Evolutionary conservation across 2,329 filamentous ascomycete species (phyloP), one percentile per base, ranked within the genome.

Genomic region (Fusarium sp.): DNA sequence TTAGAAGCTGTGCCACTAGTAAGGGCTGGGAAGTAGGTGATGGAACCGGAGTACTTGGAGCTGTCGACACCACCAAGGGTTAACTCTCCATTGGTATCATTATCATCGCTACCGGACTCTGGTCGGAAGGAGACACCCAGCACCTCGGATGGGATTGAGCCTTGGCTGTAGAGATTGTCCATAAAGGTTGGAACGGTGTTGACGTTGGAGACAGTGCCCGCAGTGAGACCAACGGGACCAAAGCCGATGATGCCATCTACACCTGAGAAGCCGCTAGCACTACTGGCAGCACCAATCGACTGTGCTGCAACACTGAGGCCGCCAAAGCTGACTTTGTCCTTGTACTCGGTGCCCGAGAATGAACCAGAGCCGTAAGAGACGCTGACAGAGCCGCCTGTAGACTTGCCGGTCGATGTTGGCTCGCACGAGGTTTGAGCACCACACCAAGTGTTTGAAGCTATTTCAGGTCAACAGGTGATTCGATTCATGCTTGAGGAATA

Each of bases 391-490:
- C 11, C n/a, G 5, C 57, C 57, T 3, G 57, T 60, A 4, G 33
- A 38, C 11, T 60, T 33, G 44, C 44, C 57, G 1, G 57, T 53
- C 1, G 57, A 53, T 0, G 57, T 32, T 6, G 33, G 44, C 57
- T 60, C 44, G 18, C 57, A 60, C 2, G 12, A 12, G 11, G 11
- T 32, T 19, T 60, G 57, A 32, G 57, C 57, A 40, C 57, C 57
- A 4, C 57, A 60, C 57, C 57, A 60, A 18, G 57, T 60, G 15
- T 60, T 60, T 5, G 57, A 60, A 13, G 57, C 56, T 59, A 23
- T 19, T 3, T 13, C 6, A 44, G 3, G 21, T 57, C 7, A 58
- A 4, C 2, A 0, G 2, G 0, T 12, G 10, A 9, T n/a, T 32
- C 7, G 0, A 18, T 4, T 2, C 7, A 30, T 11, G 4, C 12